phyloP scores from a whole-genome alignment of 2,329 filamentous ascomycete genomes.

The Metarhizium rileyi region DNA sequence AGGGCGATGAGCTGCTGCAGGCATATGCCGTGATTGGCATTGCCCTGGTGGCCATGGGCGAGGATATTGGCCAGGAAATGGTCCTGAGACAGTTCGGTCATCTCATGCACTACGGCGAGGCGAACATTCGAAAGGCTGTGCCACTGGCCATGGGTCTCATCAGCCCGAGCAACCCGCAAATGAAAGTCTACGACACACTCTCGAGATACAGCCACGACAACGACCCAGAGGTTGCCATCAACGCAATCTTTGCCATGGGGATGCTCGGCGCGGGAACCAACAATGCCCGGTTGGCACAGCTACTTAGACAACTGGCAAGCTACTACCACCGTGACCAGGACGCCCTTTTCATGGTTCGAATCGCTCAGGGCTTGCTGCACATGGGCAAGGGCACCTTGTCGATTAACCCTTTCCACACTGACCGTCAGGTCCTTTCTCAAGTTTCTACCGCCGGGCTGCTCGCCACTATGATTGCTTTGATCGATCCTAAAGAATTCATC shows the following conservation, averaged over 20 bases:
- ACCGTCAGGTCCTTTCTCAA: constrained; percentile 87
- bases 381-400: constrained; percentile 98
- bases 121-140: constrained; percentile 93
- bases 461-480: constrained; percentile 83
- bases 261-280: constrained; percentile 94
- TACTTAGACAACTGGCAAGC: constrained; percentile 87
- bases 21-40: constrained; percentile 93
- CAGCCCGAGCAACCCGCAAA: constrained; percentile 96
- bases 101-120: constrained; percentile 97
- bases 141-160: constrained; percentile 94
- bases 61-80: constrained; percentile 98
- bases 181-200: constrained; percentile 98
- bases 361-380: constrained; percentile 92
- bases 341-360: constrained; percentile 97
- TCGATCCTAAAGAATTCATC: constrained; percentile 84
- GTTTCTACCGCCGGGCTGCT: constrained; percentile 85
- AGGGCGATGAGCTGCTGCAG: constrained; percentile 89
- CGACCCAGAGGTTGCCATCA: constrained; percentile 95
- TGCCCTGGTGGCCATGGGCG: constrained; percentile 92
- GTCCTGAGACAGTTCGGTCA: constrained; percentile 94
- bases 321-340: constrained; percentile 98
- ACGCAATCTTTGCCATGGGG: constrained; percentile 98
- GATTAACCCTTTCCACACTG: constrained; percentile 97
- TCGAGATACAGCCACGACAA: constrained; percentile 98
- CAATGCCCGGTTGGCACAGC: constrained; percentile 90